phyloP scores from a whole-genome alignment of 805 yeast species.

The Yamadazyma nakazawae region DNA sequence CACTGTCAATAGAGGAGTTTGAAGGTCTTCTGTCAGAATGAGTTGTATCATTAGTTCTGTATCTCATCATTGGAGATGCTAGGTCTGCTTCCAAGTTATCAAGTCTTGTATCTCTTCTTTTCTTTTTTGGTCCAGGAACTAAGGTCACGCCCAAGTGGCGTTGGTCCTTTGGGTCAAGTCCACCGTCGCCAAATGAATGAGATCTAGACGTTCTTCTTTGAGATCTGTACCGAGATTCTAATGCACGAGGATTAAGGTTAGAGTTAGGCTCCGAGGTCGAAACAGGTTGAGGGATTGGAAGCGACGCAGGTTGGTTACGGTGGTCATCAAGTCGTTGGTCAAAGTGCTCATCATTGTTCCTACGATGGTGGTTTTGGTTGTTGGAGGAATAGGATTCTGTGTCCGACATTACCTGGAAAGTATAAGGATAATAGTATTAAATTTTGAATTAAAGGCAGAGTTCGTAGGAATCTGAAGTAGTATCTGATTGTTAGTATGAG shows the following conservation, averaged over 20 bases:
- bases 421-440: no score
- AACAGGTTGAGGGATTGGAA: slow-evolving; percentile 24
- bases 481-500: no score
- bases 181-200: slow-evolving; percentile 13
- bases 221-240: slow-evolving; percentile 6
- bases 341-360: slow-evolving; percentile 16
- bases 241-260: slow-evolving; percentile 7
- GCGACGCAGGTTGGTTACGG: slow-evolving; percentile 33
- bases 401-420: slow-evolving; percentile 33
- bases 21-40: slow-evolving; percentile 30
- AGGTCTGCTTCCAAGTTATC: slow-evolving; percentile 24
- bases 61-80: slow-evolving; percentile 27
- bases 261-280: not conserved
- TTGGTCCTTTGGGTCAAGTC: slow-evolving; percentile 15
- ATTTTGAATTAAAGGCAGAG: not conserved
- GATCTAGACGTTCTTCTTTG: slow-evolving; percentile 11
- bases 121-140: slow-evolving; percentile 6
- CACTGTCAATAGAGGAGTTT: slow-evolving; percentile 50
- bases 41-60: slow-evolving; percentile 23
- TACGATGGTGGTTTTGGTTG: not conserved
- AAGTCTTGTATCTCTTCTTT: slow-evolving; percentile 11
- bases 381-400: slow-evolving; percentile 27
- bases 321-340: slow-evolving; percentile 41
- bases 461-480: no score
- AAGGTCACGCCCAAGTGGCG: slow-evolving; percentile 10